These are phyloP conservation scores for Penicillium cataractarum DNA, from an alignment of 495 filamentous ascomycete genomes.

Conservation along the genomic window DNA sequence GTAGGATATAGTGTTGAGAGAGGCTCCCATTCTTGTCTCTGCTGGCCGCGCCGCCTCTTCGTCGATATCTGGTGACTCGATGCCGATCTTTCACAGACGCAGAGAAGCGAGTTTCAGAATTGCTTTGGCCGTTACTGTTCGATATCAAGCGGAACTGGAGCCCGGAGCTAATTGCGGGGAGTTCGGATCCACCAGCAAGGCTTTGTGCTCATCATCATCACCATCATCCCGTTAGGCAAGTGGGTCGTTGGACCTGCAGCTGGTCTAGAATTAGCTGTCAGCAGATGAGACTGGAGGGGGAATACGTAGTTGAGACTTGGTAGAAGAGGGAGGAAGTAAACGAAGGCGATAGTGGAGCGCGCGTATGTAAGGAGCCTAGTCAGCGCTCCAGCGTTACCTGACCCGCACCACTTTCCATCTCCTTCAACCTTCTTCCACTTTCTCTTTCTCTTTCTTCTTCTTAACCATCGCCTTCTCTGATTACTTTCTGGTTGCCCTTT, in stretches of 20 bases:
- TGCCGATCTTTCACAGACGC: constrained; percentile 4
- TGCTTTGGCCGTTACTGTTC: constrained; percentile 1
- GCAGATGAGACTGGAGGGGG: not conserved
- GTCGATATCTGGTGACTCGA: not conserved
- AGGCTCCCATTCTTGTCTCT: not conserved
- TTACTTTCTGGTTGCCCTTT: not conserved
- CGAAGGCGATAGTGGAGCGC: constrained; percentile 4
- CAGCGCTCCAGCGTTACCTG: constrained; percentile 2
- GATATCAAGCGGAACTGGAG: constrained; percentile 7
- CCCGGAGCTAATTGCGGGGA: constrained; percentile 17
- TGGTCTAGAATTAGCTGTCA: constrained; percentile 3
- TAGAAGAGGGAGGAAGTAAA: too few relatives aligned
- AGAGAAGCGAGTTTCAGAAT: not conserved
- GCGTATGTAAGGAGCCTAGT: constrained; percentile 10
- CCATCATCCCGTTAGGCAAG: not conserved
- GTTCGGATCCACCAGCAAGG: constrained; percentile 8
- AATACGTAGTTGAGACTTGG: too few relatives aligned
- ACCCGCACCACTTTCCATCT: constrained; percentile 10
- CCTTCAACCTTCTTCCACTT: constrained; percentile 10
- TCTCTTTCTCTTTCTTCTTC: constrained; percentile 3
- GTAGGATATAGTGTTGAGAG: not conserved
- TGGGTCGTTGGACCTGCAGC: constrained; percentile 12
- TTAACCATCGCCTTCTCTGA: not conserved
- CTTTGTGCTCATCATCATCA: not conserved
- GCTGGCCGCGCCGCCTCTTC: not conserved